Conservation (phyloP, 1,284 basidiomycete genomes). For the Hemileia vastatrix region DNA sequence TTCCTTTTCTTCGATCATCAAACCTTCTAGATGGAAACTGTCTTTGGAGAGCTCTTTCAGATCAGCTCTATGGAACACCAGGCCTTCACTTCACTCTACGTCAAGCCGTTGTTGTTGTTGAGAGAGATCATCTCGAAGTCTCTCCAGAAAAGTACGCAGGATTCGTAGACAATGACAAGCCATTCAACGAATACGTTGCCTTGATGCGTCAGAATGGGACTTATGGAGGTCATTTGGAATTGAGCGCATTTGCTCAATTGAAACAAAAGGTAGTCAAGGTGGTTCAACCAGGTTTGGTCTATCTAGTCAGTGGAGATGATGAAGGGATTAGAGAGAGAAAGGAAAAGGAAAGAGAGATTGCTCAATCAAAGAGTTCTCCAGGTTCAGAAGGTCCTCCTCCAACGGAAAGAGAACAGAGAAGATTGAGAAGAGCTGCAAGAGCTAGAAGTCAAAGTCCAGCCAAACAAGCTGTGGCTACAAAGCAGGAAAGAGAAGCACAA, state of each 20-base stretch:
- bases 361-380: no score
- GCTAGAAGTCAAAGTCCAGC: conserved; percentile 19
- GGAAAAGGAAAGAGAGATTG: no score
- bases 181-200: conserved; percentile 59
- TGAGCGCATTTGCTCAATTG: conserved; percentile 77
- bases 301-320: conserved; percentile 36
- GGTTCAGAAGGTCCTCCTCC: conserved; percentile 25
- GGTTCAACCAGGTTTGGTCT: conserved; percentile 65
- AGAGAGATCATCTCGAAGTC: conserved; percentile 65
- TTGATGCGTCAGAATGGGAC: conserved; percentile 66
- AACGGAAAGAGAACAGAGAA: background rate
- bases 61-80: conserved; percentile 67
- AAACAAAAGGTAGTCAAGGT: conserved; percentile 71
- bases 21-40: conserved; percentile 72
- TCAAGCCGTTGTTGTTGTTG: no score
- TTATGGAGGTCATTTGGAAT: conserved; percentile 81
- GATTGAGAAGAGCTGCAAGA: conserved; percentile 1
- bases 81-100: conserved; percentile 61
- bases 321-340: conserved; percentile 21
- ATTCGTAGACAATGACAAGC: conserved; percentile 77
- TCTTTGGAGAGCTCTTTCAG: conserved; percentile 67
- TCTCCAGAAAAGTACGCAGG: conserved; percentile 66
- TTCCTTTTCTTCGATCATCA: background rate
- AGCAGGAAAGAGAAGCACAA: background rate
- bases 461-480: conserved; percentile 12